Percentiles rank a stretch among this genome's conserved stretches.
phyloP scores from a whole-genome alignment of 345 rosid species.

The Balakata baccata region DNA sequence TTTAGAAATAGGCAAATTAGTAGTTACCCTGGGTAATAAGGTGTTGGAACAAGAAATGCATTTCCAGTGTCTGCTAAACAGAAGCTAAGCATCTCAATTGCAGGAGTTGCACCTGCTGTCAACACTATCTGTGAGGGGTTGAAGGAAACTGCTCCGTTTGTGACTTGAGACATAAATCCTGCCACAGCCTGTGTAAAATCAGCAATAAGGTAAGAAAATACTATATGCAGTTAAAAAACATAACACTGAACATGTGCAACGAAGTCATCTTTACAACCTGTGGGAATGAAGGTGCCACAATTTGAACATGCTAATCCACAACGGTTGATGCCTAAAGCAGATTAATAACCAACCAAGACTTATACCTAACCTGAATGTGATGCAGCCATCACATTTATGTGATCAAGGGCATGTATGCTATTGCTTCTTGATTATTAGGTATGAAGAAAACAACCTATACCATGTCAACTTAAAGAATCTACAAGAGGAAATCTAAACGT shows the following conservation, averaged over 20 bases:
- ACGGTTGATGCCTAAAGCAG: neutral
- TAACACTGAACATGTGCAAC: neutral
- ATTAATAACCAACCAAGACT: neutral
- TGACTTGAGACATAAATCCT: slow-evolving; percentile 66
- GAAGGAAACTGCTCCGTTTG: slow-evolving; percentile 50
- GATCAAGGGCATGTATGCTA: neutral
- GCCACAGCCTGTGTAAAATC: slow-evolving; percentile 57
- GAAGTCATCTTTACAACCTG: slow-evolving; percentile 4
- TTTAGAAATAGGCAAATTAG: neutral
- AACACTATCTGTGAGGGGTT: slow-evolving; percentile 61
- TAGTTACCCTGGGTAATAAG: slow-evolving; percentile 66
- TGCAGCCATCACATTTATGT: neutral
- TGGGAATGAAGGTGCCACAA: neutral
- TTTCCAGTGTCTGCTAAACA: slow-evolving; percentile 91
- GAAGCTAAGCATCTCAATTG: slow-evolving; percentile 78
- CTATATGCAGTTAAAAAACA: neutral
- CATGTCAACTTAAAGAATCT: neutral
- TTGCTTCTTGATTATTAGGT: neutral
- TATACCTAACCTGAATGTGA: neutral
- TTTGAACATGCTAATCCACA: neutral
- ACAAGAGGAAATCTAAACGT: neutral
- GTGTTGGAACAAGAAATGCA: slow-evolving; percentile 93
- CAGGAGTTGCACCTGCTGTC: slow-evolving; percentile 69
- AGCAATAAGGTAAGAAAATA: slow-evolving; percentile 12
- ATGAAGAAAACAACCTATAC: neutral